Conservation (phyloP, 75 land plant genomes). For the Pseudotsuga menziesii region DNA sequence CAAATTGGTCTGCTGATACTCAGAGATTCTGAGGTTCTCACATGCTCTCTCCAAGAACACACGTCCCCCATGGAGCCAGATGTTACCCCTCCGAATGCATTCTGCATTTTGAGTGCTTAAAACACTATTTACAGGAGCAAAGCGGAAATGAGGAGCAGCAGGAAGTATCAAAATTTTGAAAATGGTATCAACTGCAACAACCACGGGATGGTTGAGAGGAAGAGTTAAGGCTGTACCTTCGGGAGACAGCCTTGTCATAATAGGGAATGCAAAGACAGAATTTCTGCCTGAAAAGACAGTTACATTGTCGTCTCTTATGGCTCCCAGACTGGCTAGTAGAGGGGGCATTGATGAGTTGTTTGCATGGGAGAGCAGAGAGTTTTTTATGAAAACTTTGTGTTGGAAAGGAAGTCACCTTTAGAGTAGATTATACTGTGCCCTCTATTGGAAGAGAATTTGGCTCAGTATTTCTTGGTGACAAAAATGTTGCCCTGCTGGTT, state of each 20-base stretch:
- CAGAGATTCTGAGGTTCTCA: too few species aligned
- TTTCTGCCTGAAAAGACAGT: conserved; percentile 88
- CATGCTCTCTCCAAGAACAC: too few species aligned
- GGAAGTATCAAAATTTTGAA: too few species aligned
- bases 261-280: conserved; percentile 59
- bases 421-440: conserved; percentile 76
- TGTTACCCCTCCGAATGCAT: too few species aligned
- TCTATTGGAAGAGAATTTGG: conserved; percentile 87
- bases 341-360: conserved; percentile 92
- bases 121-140: too few species aligned
- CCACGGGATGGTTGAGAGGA: conserved; percentile 66
- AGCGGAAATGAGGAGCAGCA: too few species aligned
- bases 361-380: conserved; percentile 98
- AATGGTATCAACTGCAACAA: too few species aligned
- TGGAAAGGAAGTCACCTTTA: conserved; percentile 96
- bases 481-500: conserved; percentile 65
- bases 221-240: conserved; percentile 96
- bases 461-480: conserved; percentile 67
- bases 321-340: conserved; percentile 94
- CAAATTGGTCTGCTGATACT: too few species aligned
- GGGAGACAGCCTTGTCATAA: conserved; percentile 82
- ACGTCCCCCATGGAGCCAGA: too few species aligned
- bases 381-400: conserved; percentile 86
- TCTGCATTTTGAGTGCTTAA: too few species aligned
- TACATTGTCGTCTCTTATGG: conserved; percentile 79